Evolutionary conservation across 306 rosid genomes (phyloP), one percentile per base, ranked within the genome.

Genomic region (Arachis hypogaea): DNA sequence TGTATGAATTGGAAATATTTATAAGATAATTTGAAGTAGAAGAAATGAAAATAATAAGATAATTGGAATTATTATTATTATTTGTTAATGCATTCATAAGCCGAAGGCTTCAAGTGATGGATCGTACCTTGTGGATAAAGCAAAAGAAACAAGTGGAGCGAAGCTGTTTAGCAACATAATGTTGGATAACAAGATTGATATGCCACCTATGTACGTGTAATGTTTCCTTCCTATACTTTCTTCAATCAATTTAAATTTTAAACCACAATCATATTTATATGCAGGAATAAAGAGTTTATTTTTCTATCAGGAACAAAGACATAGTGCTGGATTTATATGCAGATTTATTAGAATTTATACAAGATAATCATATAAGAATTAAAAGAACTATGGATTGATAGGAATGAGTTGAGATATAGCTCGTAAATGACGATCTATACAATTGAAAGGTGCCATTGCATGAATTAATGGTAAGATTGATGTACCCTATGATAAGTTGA

Each of bases 201-300:
- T 68, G 97, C 97, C 86, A 90, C 97, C 55, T 91, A 93, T 82
- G 97, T 93, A 87, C 38, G 98, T 87, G 3, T 84, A 52, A 52
- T 22, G 16, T n/a, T 1, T 52, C 28, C 7, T 28, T 46, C 14
- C 12, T 0, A 10, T 29, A 28, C 4, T 33, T 33, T 22, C 4
- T 33, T 33, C 38, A 2, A 33, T 33, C 4, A 33, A 33, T 33
- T 33, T 33, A 33, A 2, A 22, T 22, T 1, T 33, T 33, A 33
- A 3, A 33, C 38, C 38, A 33, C 38, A 33, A 2, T 33, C 38
- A 33, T 33, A 33, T 33, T 2, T 4, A 33, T 4, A 33, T 33
- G 28, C 28, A 22, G 28, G 28, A 22, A 1, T 22, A 22, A 22
- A 22, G 28, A 22, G 1, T 22, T 22, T 22, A 22, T 22, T 22